A percentile compares a stretch with the other conserved stretches of the same genome.
Evolutionary conservation across 768 basidiomycete species (phyloP).

Genomic region (Hericium alpestre): DNA sequence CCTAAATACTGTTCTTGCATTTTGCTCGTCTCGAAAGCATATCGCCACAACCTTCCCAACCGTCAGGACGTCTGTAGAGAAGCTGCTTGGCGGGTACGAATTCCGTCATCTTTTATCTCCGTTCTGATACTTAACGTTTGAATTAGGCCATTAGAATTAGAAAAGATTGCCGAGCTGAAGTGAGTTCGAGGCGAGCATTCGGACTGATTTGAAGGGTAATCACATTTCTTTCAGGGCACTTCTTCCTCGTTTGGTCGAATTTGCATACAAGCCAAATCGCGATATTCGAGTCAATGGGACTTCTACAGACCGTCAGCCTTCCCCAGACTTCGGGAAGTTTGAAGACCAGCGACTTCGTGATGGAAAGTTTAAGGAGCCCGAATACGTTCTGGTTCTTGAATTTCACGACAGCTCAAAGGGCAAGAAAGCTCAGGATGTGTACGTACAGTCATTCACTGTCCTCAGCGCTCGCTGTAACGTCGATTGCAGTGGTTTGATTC

Average conservation of each 20-base stretch:
- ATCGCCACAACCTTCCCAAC: slow-evolving; percentile 71
- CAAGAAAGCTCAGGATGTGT: background rate
- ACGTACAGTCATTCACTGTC: background rate
- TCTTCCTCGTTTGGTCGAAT: slow-evolving; percentile 71
- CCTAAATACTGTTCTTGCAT: slow-evolving; percentile 81
- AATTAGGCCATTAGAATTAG: slow-evolving; percentile 65
- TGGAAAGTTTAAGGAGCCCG: slow-evolving; percentile 25
- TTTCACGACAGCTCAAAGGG: slow-evolving; percentile 34
- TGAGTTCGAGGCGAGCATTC: slow-evolving; percentile 19
- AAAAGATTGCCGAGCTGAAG: slow-evolving; percentile 78
- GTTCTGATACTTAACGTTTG: background rate
- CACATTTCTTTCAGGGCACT: slow-evolving; percentile 42
- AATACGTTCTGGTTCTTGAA: slow-evolving; percentile 40
- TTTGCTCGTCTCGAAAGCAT: slow-evolving; percentile 72
- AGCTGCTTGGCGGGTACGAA: slow-evolving; percentile 59
- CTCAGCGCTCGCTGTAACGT: background rate
- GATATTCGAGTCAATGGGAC: slow-evolving; percentile 46
- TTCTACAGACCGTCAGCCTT: slow-evolving; percentile 16
- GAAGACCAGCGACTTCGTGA: slow-evolving; percentile 2
- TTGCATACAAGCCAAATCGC: slow-evolving; percentile 65
- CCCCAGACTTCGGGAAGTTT: slow-evolving; percentile 26
- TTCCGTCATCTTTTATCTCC: background rate
- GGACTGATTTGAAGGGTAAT: background rate
- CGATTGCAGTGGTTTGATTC: slow-evolving; percentile 1
- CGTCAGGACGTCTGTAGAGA: slow-evolving; percentile 71